Conservation (phyloP, 2,329 filamentous ascomycete genomes). For the Tolypocladium sp. region DNA sequence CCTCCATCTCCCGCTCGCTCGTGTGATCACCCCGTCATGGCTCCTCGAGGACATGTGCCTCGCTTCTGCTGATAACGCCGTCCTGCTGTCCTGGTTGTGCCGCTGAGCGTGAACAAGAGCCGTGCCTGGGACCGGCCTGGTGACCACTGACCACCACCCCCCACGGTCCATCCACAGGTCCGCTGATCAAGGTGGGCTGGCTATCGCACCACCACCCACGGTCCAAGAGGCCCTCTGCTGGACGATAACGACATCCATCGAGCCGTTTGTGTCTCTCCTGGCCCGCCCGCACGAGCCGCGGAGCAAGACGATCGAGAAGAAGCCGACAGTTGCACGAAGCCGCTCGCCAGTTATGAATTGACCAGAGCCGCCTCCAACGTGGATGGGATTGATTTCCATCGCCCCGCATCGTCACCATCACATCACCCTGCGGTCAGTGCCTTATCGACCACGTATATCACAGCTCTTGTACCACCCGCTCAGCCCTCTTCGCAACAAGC, state of each 20-base stretch:
- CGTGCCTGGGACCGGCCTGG: conserved; percentile 2
- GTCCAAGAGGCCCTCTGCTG: background rate
- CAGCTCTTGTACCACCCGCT: background rate
- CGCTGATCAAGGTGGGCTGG: conserved; percentile 6
- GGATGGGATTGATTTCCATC: background rate
- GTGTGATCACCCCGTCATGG: conserved; percentile 4
- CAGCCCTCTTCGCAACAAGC: background rate
- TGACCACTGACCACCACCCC: conserved; percentile 5
- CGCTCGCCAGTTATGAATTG: background rate
- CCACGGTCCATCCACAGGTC: conserved; percentile 4
- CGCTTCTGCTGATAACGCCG: background rate
- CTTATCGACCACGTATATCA: background rate
- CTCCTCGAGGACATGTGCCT: conserved; percentile 5
- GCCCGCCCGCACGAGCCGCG: background rate
- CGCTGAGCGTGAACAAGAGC: background rate
- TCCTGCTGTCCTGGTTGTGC: background rate
- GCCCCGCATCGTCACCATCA: conserved; percentile 2
- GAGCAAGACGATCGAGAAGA: background rate
- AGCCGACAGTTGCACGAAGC: background rate
- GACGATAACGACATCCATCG: background rate
- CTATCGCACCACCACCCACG: conserved; percentile 3
- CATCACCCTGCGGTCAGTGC: background rate
- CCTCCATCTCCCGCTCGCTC: background rate
- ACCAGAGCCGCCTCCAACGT: background rate
- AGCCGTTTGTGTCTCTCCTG: background rate